Evolutionary conservation across 768 basidiomycete species (phyloP), one percentile per base, ranked within the genome.

Genomic region (Collybiopsis luxurians): DNA sequence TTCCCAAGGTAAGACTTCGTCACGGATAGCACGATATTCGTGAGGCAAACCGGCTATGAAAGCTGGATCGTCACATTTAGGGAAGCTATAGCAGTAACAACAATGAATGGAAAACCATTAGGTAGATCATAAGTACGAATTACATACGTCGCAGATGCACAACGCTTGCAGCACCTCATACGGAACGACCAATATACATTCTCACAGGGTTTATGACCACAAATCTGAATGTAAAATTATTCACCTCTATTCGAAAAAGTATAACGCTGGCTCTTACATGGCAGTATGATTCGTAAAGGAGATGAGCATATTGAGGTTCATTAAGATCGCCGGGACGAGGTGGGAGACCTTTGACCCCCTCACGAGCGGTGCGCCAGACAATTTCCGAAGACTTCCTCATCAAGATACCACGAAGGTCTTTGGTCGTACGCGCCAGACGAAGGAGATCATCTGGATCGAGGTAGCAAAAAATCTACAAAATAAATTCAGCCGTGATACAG

Each of bases 401-500:
- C 34, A 85, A 74, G 21, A 80, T 60, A 28, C 65, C 62, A 45
- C 82, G 73, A 21, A 83, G 77, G 43, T 76, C 72, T 65, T 79
- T 82, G 13, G 74, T 75, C 30, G 73, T 80, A 52, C 83, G 76
- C 3, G 82, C 65, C 39, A 84, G 71, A 57, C 75, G 75, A 26
- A 85, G 68, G 38, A 84, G 64, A 62, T 85, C 83, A 38, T 73
- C 61, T 0, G 84, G 82, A 26, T 69, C 66, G 46, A 85, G 69
- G 53, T 78, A 73, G 19, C 75, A 73, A 55, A 84, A 79, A 59
- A 85, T 79, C 82, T 86, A 56, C 31, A 34, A 13, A 34, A 34
- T 6, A 26, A n/a, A 3, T 12, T 34, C 31, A 34, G 34, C 10
- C 19, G 24, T 7, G 26, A 9, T 10, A 17, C 28, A 9, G 10